Evolutionary conservation across 2,329 filamentous ascomycete species (phyloP), one percentile per base, ranked within the genome.

Genomic region (Aspergillaceae sp.): DNA sequence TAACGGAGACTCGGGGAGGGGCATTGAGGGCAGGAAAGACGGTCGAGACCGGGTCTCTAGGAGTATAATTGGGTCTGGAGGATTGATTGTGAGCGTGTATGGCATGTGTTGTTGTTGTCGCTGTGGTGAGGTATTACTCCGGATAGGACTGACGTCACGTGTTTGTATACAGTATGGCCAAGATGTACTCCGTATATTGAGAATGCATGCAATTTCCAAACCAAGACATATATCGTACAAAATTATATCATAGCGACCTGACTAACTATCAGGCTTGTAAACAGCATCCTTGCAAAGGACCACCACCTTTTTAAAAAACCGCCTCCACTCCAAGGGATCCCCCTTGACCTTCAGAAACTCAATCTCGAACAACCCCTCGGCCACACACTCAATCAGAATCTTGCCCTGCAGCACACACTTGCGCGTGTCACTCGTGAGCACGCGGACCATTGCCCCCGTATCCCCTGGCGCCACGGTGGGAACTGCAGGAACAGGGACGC

Each of bases 291-390:
- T 87, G 69, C 90, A 94, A 49, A 91, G 74, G 52, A 94, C 75
- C 29, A 87, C 87, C n/a, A 96, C 79, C 66, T 88, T 90, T 71
- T 98, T 98, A 75, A 98, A 98, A 64, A 98, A 88, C 32, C 92
- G 76, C 50, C 92, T 80, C 92, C 94, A 98, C 71, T 97, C 91
- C 42, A 98, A 70, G 4, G 92, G 92, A 71, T 98, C 92, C 4
- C 92, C 92, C 71, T 95, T 96, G 45, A 87, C 78, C 71, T 98
- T 98, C 54, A 94, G 79, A 63, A 98, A 97, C 43, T 88, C 78
- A 29, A 96, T 86, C 65, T 96, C 90, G 27, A 90, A 76, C 30
- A 91, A 67, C 50, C 86, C 83, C 11, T 70, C 72, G 0, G 71
- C 71, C 2, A 72, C 67, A 42, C 59, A 62, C 42, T 73, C 69